Conservation (phyloP, 148 eudicot genomes). For the Chenopodium suecicum region DNA sequence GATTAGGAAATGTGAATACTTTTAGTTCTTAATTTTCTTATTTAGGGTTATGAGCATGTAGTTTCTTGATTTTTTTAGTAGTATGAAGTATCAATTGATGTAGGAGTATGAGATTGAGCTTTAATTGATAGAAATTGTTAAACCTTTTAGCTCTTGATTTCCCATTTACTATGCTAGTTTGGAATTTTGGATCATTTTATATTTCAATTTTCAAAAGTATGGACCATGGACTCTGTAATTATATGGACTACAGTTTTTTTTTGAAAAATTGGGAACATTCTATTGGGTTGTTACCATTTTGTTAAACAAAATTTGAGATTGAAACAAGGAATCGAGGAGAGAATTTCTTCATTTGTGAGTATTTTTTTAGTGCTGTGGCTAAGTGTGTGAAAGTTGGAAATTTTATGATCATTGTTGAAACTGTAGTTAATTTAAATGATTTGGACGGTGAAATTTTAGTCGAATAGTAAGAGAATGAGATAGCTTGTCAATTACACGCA, state of each 20-base stretch:
- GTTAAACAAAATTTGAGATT: not conserved
- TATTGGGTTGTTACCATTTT: not conserved
- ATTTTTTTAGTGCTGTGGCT: not conserved
- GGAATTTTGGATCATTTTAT: not conserved
- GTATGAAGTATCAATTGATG: not conserved
- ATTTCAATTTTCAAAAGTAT: too few relatives aligned
- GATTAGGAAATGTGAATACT: not conserved
- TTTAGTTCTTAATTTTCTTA: not conserved
- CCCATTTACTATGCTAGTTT: not conserved
- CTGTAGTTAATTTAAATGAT: not conserved
- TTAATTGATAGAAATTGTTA: not conserved
- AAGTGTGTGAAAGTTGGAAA: not conserved
- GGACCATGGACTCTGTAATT: too few relatives aligned
- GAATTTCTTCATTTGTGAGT: not conserved
- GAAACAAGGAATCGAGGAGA: not conserved
- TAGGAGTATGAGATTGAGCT: not conserved
- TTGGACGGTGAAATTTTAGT: not conserved
- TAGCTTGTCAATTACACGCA: slow-evolving; percentile 6
- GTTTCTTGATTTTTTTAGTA: not conserved
- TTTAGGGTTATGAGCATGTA: not conserved
- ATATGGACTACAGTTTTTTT: not conserved
- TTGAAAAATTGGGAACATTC: not conserved
- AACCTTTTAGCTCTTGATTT: not conserved
- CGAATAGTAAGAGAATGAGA: not conserved
- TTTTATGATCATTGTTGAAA: not conserved